Evolutionary conservation across 495 filamentous ascomycete genomes (phyloP).

Genomic region (Rhizodiscina lignyota): DNA sequence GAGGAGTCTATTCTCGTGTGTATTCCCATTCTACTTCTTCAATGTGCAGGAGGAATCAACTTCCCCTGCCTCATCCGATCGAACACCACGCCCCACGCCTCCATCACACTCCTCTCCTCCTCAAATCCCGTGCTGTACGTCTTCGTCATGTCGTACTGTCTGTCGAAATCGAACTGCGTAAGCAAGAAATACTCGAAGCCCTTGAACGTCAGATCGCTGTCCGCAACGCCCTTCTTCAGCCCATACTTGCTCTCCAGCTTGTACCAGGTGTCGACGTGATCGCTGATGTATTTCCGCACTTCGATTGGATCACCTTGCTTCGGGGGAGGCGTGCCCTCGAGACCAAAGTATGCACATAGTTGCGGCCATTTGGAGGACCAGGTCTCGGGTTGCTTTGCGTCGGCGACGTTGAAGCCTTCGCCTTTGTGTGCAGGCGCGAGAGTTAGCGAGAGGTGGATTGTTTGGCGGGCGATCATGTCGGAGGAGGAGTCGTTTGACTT

Average conservation of each 20-base stretch:
- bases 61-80: conserved; percentile 17
- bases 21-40: conserved; percentile 2
- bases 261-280: conserved; percentile 14
- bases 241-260: conserved; percentile 15
- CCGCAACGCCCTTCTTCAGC: conserved; percentile 17
- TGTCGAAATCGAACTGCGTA: conserved; percentile 20
- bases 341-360: conserved; percentile 17
- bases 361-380: conserved; percentile 18
- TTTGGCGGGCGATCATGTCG: conserved; percentile 20
- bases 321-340: conserved; percentile 12
- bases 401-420: conserved; percentile 18
- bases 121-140: conserved; percentile 16
- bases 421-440: conserved; percentile 7
- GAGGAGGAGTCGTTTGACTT: conserved; percentile 13
- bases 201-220: conserved; percentile 11
- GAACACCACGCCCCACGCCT: conserved; percentile 16
- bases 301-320: conserved; percentile 4
- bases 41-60: no score
- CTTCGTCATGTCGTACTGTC: conserved; percentile 21
- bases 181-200: conserved; percentile 20
- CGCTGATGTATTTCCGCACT: conserved; percentile 16
- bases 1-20: background rate
- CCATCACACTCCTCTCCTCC: conserved; percentile 13
- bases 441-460: conserved; percentile 13
- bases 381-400: conserved; percentile 11